phyloP scores from a whole-genome alignment of 2,329 filamentous ascomycete genomes.

The Setomelanomma holmii region DNA sequence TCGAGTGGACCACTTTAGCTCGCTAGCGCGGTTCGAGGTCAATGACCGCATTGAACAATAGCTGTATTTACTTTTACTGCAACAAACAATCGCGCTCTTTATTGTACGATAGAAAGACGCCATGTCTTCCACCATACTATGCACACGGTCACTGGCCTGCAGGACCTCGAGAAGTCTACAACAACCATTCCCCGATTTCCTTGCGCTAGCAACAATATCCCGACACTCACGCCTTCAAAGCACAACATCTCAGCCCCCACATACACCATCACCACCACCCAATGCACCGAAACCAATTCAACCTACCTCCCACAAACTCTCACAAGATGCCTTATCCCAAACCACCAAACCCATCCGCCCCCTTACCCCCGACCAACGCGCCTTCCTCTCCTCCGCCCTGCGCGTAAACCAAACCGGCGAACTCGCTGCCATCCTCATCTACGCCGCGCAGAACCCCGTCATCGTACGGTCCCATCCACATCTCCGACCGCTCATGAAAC shows the following conservation, averaged over 20 bases:
- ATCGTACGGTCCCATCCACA: conserved; percentile 82
- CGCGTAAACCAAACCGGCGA: conserved; percentile 98
- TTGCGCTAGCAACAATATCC: conserved; percentile 32
- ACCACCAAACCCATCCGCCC: conserved; percentile 26
- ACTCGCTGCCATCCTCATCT: conserved; percentile 94
- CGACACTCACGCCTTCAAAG: conserved; percentile 22
- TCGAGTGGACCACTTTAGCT: conserved; percentile 7
- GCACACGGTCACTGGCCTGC: conserved; percentile 25
- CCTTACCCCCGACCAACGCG: conserved; percentile 39
- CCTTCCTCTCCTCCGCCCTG: conserved; percentile 59
- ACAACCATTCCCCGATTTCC: conserved; percentile 32
- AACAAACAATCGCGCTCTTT: conserved; percentile 10
- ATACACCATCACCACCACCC: conserved; percentile 8
- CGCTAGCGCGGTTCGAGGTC: conserved; percentile 1
- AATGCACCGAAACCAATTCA: conserved; percentile 8
- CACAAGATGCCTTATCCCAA: conserved; percentile 9
- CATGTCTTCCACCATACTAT: conserved; percentile 27
- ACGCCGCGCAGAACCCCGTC: conserved; percentile 85
- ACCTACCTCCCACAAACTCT: conserved; percentile 5
- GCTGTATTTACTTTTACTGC: conserved; percentile 3
- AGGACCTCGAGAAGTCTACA: conserved; percentile 5
- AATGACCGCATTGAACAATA: conserved; percentile 10
- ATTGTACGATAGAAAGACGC: conserved; percentile 8
- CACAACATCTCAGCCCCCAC: conserved; percentile 8
- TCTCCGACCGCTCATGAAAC: conserved; percentile 87